Evolutionary conservation across 139 green algal species (phyloP), one percentile per base, ranked within the genome.

Genomic region (Closterium sp.): DNA sequence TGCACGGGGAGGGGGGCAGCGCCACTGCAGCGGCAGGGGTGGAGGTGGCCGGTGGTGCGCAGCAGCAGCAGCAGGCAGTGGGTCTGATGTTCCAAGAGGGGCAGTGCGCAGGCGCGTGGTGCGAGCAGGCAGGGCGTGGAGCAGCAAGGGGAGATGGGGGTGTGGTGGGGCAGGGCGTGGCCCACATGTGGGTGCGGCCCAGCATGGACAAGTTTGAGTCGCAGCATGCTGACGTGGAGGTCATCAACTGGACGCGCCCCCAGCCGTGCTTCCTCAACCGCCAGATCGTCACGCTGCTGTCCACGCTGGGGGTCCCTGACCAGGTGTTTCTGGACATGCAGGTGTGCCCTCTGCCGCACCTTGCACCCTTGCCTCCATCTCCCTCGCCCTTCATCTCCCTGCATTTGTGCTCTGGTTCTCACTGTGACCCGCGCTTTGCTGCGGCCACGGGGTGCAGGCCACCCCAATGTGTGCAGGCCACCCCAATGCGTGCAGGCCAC

Each of bases 141-240:
- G n/a, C n/a, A n/a, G n/a, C n/a, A n/a, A 69, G 43, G 10, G 12
- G 4, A 2, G 43, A 6, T 55, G 36, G 36, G 36, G 36, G 36
- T 4, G 6, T 16, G 12, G 43, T 2, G 43, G 23, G 43, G 43
- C 43, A 69, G 43, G 43, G 43, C 43, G 43, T 69, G 38, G 43
- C 25, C 16, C 81, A 88, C 83, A 16, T 88, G n/a, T 55, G 31
- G 23, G 8, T 91, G 84, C 81, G 64, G 31, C 16, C 88, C 0
- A 94, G 88, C 84, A 93, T 94, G 94, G 34, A 88, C 21, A 96
- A 96, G 92, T 96, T 96, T 93, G 91, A 93, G 28, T 92, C 81
- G 19, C 34, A 84, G 9, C 69, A 93, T 34, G 16, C 19, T n/a
- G 34, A 88, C 19, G 64, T 96, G 35, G 94, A 96, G 87, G 91